Conservation (phyloP, 2,329 filamentous ascomycete genomes). For the Nannizzia gypsea region DNA sequence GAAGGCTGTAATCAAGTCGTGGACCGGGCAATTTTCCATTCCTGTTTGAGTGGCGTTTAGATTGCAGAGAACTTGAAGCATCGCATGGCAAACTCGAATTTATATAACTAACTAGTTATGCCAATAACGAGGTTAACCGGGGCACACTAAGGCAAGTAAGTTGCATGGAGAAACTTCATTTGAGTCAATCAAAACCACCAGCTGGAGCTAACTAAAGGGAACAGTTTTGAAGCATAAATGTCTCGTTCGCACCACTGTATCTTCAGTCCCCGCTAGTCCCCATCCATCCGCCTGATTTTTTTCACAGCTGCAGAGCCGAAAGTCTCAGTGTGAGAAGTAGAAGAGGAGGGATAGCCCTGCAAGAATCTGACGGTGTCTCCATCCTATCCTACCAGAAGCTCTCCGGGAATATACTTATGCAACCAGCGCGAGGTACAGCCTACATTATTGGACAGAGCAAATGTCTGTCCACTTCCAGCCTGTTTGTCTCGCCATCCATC, state of each 20-base stretch:
- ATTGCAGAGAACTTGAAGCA: not conserved
- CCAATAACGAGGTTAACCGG: no score
- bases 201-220: not conserved
- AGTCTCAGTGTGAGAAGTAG: no score
- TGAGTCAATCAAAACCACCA: not conserved
- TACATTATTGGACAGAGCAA: not conserved
- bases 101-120: no score
- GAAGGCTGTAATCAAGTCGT: not conserved
- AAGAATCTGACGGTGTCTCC: not conserved
- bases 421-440: not conserved
- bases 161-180: not conserved
- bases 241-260: not conserved
- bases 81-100: not conserved
- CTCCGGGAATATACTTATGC: not conserved
- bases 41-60: not conserved
- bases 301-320: no score
- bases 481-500: not conserved
- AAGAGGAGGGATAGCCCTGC: not conserved
- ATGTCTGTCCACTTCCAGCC: not conserved
- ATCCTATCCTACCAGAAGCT: not conserved
- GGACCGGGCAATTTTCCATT: slow-evolving; percentile 1
- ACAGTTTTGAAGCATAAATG: not conserved
- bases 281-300: no score
- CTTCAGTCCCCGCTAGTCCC: no score
- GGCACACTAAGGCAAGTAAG: not conserved